These are phyloP conservation scores for Globisporangium radiosum DNA, from an alignment of 352 stramenopile species.

Conservation along the genomic window DNA sequence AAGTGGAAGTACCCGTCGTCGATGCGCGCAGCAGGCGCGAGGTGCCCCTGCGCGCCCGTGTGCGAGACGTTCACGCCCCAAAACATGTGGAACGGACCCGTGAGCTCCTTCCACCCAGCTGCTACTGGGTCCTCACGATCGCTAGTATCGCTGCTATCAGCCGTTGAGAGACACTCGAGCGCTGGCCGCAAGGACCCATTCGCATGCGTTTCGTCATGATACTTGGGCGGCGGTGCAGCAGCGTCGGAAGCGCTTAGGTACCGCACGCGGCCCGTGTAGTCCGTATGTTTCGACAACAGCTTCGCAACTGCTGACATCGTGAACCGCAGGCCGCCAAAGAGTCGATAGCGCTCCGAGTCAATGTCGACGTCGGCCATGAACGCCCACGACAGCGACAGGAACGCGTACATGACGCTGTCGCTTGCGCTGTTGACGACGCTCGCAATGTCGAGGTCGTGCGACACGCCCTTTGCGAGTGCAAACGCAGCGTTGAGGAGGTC, in stretches of 20 bases:
- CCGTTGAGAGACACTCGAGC: conserved; percentile 16
- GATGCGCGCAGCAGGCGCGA: conserved; percentile 36
- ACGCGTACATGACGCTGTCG: conserved; percentile 58
- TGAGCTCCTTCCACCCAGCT: conserved; percentile 26
- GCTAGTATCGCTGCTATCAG: conserved; percentile 3
- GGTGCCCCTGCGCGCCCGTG: conserved; percentile 30
- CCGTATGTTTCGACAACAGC: conserved; percentile 28
- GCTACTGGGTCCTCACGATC: conserved; percentile 5
- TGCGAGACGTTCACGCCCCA: conserved; percentile 59
- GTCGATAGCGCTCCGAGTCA: conserved; percentile 56
- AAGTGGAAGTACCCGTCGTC: conserved; percentile 59
- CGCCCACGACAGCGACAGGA: conserved; percentile 81
- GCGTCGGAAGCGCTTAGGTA: conserved; percentile 30
- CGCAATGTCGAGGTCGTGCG: conserved; percentile 54
- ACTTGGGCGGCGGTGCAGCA: conserved; percentile 21
- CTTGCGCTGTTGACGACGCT: conserved; percentile 34
- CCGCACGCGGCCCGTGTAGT: conserved; percentile 31
- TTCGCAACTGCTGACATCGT: conserved; percentile 35
- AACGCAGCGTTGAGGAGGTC: conserved; percentile 51
- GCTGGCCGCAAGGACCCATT: conserved; percentile 11
- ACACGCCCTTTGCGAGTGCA: conserved; percentile 52
- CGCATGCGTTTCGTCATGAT: conserved; percentile 21
- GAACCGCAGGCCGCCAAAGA: conserved; percentile 52
- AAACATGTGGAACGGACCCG: conserved; percentile 49
- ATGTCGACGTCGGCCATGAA: conserved; percentile 77